Conservation (phyloP, 23 red algal genomes). For the Chondrus crispus region DNA sequence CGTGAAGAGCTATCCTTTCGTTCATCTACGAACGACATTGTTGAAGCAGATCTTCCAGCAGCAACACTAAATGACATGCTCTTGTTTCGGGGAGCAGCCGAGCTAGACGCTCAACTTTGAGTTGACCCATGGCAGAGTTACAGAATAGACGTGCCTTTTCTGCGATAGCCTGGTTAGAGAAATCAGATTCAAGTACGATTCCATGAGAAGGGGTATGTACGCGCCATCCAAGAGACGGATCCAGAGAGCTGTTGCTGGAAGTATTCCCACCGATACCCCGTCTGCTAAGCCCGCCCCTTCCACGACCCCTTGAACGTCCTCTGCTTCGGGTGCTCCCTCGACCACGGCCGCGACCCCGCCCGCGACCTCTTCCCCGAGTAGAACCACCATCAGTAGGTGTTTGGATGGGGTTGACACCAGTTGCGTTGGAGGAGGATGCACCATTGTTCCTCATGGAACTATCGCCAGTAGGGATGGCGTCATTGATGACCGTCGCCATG, state of each 20-base stretch:
- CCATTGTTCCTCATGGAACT: too few species aligned
- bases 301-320: not conserved
- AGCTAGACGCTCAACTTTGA: not conserved
- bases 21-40: not conserved
- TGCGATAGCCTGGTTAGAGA: not conserved
- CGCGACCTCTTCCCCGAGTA: too few species aligned
- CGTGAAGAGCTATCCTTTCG: not conserved
- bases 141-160: not conserved
- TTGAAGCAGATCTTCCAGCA: not conserved
- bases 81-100: not conserved
- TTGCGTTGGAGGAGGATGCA: too few species aligned
- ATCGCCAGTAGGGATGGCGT: too few species aligned
- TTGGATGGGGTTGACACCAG: too few species aligned
- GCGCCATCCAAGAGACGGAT: not conserved
- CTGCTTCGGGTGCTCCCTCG: not conserved
- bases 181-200: not conserved
- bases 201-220: not conserved
- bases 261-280: not conserved
- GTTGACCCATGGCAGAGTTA: not conserved
- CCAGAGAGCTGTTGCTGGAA: not conserved
- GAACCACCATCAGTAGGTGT: too few species aligned
- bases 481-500: too few species aligned
- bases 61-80: not conserved
- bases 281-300: not conserved
- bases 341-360: not conserved